Conservation (phyloP, 2,329 filamentous ascomycete genomes). For the Fusarium oligoseptatum region DNA sequence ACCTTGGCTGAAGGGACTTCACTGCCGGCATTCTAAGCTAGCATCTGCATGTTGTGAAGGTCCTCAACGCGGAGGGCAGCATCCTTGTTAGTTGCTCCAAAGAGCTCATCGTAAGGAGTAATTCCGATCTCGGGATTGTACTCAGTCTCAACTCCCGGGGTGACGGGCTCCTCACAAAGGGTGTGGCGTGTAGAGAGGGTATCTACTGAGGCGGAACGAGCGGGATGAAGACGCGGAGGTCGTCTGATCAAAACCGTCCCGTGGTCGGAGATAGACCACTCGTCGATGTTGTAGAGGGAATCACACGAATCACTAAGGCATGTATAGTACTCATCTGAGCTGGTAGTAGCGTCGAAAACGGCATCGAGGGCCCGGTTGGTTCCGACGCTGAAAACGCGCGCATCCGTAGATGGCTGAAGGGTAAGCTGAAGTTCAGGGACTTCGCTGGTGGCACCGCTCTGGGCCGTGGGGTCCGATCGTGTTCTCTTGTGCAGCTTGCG, state of each 20-base stretch:
- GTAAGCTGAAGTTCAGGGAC: background rate
- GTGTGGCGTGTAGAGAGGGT: background rate
- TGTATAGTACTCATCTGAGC: background rate
- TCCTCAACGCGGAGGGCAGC: background rate
- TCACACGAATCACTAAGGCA: background rate
- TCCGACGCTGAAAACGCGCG: background rate
- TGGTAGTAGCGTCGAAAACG: background rate
- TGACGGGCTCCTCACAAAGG: background rate
- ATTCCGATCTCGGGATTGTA: background rate
- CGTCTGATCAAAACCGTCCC: background rate
- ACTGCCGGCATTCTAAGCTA: no score
- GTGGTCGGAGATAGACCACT: background rate
- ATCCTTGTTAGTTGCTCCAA: background rate
- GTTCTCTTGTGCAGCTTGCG: background rate
- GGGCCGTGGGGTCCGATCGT: background rate
- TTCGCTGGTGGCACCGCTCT: background rate
- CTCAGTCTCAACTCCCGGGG: background rate
- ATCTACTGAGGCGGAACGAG: background rate
- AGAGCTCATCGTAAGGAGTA: background rate
- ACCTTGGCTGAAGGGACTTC: no score
- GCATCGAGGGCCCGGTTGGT: background rate
- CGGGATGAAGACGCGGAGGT: background rate
- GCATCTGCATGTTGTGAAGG: no score
- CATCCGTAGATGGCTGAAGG: background rate
- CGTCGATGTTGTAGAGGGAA: background rate